These are phyloP conservation scores for Entoloma clypeatum DNA, from an alignment of 1,284 basidiomycete species.

Conservation along the genomic window DNA sequence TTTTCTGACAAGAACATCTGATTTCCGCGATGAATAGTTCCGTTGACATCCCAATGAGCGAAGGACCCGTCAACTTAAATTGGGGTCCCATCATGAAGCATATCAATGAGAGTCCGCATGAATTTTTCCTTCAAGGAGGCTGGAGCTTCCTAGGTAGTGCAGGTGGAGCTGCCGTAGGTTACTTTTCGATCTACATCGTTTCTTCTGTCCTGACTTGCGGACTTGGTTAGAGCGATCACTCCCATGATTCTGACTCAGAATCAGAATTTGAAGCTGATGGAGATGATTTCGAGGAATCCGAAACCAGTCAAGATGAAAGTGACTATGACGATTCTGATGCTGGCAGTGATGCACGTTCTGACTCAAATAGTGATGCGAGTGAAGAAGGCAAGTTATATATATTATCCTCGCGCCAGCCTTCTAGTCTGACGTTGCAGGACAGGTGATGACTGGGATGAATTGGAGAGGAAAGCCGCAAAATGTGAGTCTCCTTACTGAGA, in stretches of 20 bases:
- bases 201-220: constrained; percentile 7
- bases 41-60: constrained; percentile 94
- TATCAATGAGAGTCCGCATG: constrained; percentile 92
- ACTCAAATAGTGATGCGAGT: constrained; percentile 60
- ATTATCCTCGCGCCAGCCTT: too few species aligned
- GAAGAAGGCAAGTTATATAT: constrained; percentile 58
- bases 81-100: constrained; percentile 99
- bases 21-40: constrained; percentile 50
- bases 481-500: constrained; percentile 40
- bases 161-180: constrained; percentile 58
- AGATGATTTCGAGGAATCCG: constrained; percentile 48
- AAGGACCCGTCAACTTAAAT: constrained; percentile 96
- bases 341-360: constrained; percentile 64
- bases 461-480: constrained; percentile 87
- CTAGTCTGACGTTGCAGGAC: too few species aligned
- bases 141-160: constrained; percentile 92
- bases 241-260: constrained; percentile 68
- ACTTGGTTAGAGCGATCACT: constrained; percentile 54
- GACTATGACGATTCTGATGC: constrained; percentile 57
- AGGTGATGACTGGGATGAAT: constrained; percentile 94
- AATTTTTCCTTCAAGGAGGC: constrained; percentile 95
- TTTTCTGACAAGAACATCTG: constrained; percentile 9
- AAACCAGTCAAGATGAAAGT: constrained; percentile 54
- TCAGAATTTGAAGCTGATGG: constrained; percentile 78
- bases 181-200: constrained; percentile 6